Evolutionary conservation across 2,329 filamentous ascomycete species (phyloP), one percentile per base, ranked within the genome.

Genomic region (Anthostomella pinea): DNA sequence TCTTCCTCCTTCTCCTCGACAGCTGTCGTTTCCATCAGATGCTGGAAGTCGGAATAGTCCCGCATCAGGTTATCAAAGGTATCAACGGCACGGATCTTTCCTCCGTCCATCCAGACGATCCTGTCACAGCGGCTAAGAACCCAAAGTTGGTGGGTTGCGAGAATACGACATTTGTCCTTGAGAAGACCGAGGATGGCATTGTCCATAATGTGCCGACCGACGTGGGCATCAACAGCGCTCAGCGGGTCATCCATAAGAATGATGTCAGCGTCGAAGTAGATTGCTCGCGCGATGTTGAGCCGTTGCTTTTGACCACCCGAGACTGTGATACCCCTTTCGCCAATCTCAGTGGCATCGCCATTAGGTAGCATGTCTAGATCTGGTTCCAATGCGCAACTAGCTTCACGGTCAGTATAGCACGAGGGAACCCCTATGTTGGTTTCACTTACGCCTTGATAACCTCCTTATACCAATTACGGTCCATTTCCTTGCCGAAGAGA

Each of bases 261-360:
- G 33, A 85, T 75, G 39, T 83, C 79, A 8, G 81, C 73, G 43
- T 84, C 71, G 42, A 83, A 85, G 66, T 90, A 75, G 47, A 85
- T 83, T 42, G 81, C 80, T 31, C 93, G 78, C 13, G 93, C 93
- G 55, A 97, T 96, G 58, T 96, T 97, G 49, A 96, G 70, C 8
- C 93, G 81, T 62, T 96, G 91, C 63, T 96, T 96, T 63, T 97
- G 91, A 2, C 91, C 91, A 38, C 93, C 91, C 13, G 89, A 95
- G 1, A 97, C 85, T 1, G 89, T 97, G 55, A 97, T 96, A 35
- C 93, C 91, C 43, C 89, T 82, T 62, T 97, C 93, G 17, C 91
- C 93, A 55, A 97, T 95, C 60, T 97, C 91, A 0, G 91, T 98
- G 51, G 77, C 64, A 53, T 97, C 93, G 10, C 88, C 86, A 39